phyloP scores from a whole-genome alignment of 345 rosid species.

The Adansonia digitata region DNA sequence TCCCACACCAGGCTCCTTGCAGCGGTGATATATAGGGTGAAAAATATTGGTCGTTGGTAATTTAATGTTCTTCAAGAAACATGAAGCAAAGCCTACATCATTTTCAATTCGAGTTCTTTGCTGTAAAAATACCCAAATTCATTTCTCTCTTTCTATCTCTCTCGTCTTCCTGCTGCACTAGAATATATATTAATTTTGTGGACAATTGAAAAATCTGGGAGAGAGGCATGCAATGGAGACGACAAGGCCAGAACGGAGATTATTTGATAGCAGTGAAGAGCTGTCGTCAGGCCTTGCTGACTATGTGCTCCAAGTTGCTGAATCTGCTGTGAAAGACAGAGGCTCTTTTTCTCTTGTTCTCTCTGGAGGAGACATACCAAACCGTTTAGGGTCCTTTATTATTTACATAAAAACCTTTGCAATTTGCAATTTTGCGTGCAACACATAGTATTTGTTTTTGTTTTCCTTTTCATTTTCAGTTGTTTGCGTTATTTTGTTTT shows the following conservation, averaged over 20 bases:
- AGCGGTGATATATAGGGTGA: too few relatives aligned
- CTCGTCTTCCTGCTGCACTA: not conserved
- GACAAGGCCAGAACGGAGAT: not conserved
- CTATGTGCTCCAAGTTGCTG: conserved; percentile 2
- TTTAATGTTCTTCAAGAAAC: not conserved
- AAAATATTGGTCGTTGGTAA: not conserved
- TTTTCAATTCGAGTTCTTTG: not conserved
- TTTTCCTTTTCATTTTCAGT: not conserved
- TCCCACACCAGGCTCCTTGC: not conserved
- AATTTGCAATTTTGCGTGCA: too few relatives aligned
- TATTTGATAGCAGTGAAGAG: conserved; percentile 9
- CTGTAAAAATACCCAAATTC: not conserved
- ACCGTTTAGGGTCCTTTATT: not conserved
- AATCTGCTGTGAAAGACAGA: conserved; percentile 15
- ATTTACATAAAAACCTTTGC: not conserved
- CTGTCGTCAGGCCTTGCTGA: not conserved
- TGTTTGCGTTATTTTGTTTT: not conserved
- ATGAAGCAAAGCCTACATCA: not conserved
- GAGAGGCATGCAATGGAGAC: not conserved
- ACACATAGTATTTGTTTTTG: not conserved
- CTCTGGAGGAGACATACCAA: conserved; percentile 28
- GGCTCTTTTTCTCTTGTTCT: conserved; percentile 37
- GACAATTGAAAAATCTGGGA: not conserved
- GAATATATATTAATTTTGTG: not conserved
- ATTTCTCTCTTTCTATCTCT: not conserved